Base-by-base conservation (phyloP, 768 basidiomycete species). In the Leucosporidium creatinivorum region DNA sequence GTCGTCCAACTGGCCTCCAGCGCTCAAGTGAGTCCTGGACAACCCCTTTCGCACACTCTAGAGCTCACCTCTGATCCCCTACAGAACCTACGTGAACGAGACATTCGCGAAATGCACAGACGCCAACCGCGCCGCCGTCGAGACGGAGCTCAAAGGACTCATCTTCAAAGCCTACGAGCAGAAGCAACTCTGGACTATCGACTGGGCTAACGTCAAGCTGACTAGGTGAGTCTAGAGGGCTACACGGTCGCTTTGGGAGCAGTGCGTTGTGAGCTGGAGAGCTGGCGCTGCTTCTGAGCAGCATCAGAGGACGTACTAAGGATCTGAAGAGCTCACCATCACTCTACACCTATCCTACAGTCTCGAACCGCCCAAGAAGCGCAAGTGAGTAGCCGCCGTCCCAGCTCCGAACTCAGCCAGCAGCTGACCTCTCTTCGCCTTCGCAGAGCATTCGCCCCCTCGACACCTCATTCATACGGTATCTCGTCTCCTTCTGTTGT, bases 141-240 rank as follows among this genome's bases (percentile, higher is more conserved):
- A 93, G 76, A 84, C 88, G 68, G 96, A 99, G 82, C 81, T 99
- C 77, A 93, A 92, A 85, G 85, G 89, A 86, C 89, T 92, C 84
- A 96, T 99, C 79, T 88, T 89, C 84, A 85, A 92, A 73, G 87
- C 92, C 79, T 94, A 91, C 80, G 83, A 85, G 69, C 83, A 85
- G 76, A 86, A 89, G 77, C 84, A 88, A 1, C 82, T 98, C 30
- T 88, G 89, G 85, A 89, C 89, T n/a, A 94, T 89, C 65, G 91
- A 98, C 78, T 99, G 96, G 96, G 80, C 83, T 15, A 87, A 84
- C 39, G 84, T 93, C 44, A 89, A 94, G 79, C 82, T 99, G 63
- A 83, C 90, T 81, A 89, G 88, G 93, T 93, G 75, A 76, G 76
- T 76, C 57, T n/a, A 1, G 23, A 18, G 1, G 18, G 6, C 33